Conservation (phyloP, 768 basidiomycete genomes). For the Lentinus brumalis region DNA sequence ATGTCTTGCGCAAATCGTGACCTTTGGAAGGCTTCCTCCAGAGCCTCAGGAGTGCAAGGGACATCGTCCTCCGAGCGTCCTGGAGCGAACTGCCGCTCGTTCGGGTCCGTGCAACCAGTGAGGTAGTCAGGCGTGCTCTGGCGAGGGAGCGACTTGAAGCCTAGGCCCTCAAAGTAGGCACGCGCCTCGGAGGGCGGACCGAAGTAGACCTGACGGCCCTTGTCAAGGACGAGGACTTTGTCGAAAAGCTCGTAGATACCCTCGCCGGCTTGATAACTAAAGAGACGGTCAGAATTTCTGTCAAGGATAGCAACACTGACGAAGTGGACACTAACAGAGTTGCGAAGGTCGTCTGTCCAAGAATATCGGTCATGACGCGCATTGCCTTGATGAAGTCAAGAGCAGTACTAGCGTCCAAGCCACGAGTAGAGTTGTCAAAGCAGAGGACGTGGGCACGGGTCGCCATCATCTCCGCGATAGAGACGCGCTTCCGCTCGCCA, state of each 20-base stretch:
- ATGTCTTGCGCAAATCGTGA: constrained; percentile 51
- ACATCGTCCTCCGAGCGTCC: constrained; percentile 60
- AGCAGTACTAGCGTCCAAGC: constrained; percentile 85
- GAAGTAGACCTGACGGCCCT: constrained; percentile 81
- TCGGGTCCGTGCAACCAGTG: constrained; percentile 80
- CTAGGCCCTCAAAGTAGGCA: constrained; percentile 74
- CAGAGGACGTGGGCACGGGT: constrained; percentile 78
- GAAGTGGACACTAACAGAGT: constrained; percentile 53
- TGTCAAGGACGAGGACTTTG: constrained; percentile 82
- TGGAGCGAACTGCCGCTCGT: constrained; percentile 78
- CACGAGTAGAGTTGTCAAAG: constrained; percentile 85
- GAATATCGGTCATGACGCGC: constrained; percentile 81
- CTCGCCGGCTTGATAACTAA: constrained; percentile 67
- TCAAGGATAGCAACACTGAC: neutral
- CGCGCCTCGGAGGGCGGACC: constrained; percentile 76
- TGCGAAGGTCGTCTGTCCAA: constrained; percentile 78
- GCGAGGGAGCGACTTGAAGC: constrained; percentile 73
- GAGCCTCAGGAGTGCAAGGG: constrained; percentile 65
- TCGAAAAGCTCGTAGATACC: constrained; percentile 79
- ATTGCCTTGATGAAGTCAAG: constrained; percentile 82
- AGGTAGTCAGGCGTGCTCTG: constrained; percentile 88
- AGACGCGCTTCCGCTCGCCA: constrained; percentile 78
- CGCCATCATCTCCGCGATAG: constrained; percentile 87
- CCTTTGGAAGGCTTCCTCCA: constrained; percentile 62
- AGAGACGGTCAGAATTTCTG: neutral